Conservation (phyloP, 2,329 filamentous ascomycete species). For the Colletotrichum musae region DNA sequence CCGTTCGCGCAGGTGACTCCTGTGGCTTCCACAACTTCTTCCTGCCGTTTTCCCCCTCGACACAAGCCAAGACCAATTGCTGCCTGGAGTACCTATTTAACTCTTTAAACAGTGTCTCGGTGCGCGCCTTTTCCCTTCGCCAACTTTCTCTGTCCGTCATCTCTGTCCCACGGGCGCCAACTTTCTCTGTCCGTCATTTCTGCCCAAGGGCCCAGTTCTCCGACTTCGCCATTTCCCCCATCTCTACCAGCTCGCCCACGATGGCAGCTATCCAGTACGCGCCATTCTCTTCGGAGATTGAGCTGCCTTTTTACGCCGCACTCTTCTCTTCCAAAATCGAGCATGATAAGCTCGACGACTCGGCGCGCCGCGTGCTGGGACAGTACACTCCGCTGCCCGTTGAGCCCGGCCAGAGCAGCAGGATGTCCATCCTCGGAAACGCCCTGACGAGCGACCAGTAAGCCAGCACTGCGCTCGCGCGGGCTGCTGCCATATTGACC, state of each 20-base stretch:
- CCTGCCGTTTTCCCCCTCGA: too few relatives aligned
- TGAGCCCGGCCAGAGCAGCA: slow-evolving; percentile 81
- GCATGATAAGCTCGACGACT: slow-evolving; percentile 96
- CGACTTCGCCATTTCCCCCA: too few relatives aligned
- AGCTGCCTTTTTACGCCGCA: slow-evolving; percentile 93
- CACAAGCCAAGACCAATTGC: too few relatives aligned
- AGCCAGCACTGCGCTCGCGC: slow-evolving; percentile 52
- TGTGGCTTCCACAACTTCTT: too few relatives aligned
- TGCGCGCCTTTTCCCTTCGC: too few relatives aligned
- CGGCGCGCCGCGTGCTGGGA: slow-evolving; percentile 86
- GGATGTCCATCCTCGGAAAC: slow-evolving; percentile 91
- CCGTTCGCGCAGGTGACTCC: too few relatives aligned
- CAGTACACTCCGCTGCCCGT: slow-evolving; percentile 89
- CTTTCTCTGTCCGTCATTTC: too few relatives aligned
- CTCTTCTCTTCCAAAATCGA: slow-evolving; percentile 96
- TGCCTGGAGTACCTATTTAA: too few relatives aligned
- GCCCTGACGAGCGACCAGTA: slow-evolving; percentile 88
- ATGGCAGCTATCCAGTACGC: slow-evolving; percentile 79
- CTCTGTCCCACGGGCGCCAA: too few relatives aligned
- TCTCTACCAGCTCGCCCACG: slow-evolving; percentile 44
- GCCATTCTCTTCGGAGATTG: slow-evolving; percentile 93
- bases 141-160: too few relatives aligned
- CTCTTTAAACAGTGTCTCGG: too few relatives aligned
- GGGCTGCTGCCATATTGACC: slow-evolving; percentile 41
- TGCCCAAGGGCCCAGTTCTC: too few relatives aligned